These are phyloP conservation scores for Ganoderma sinense DNA, from an alignment of 1,284 basidiomycete genomes.

Conservation along the genomic window DNA sequence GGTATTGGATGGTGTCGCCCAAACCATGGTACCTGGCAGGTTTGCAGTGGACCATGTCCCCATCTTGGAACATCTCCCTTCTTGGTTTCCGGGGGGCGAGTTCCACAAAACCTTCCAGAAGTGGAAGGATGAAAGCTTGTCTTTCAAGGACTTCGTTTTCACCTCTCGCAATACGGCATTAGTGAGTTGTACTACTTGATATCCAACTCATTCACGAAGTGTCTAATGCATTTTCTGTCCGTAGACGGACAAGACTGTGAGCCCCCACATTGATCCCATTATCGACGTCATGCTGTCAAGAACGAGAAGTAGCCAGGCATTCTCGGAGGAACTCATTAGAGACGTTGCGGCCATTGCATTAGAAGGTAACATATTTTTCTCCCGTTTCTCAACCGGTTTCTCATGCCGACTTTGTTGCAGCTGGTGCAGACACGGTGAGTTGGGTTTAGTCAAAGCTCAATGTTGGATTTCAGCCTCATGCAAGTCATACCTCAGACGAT, in stretches of 20 bases:
- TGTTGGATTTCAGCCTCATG: neutral
- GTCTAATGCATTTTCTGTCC: neutral
- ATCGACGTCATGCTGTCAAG: neutral
- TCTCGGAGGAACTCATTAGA: neutral
- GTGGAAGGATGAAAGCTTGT: conserved; percentile 21
- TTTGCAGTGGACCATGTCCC: conserved; percentile 29
- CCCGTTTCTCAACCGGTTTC: neutral
- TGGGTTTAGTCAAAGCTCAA: neutral
- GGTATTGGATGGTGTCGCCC: neutral
- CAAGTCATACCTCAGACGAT: conserved; percentile 10
- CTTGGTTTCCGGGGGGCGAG: conserved; percentile 37
- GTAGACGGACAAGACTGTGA: neutral
- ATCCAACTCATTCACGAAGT: neutral
- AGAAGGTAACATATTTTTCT: neutral
- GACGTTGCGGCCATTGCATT: neutral
- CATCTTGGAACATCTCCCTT: conserved; percentile 29
- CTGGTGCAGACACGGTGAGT: conserved; percentile 21
- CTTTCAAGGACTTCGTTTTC: conserved; percentile 15
- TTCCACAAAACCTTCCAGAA: conserved; percentile 33
- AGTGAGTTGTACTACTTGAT: neutral
- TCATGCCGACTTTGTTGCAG: neutral
- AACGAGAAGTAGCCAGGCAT: neutral
- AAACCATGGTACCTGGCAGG: conserved; percentile 12
- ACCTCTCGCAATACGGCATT: neutral
- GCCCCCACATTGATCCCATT: neutral